Conservation (phyloP, 257 asterid species). For the Solanum chmielewskii region DNA sequence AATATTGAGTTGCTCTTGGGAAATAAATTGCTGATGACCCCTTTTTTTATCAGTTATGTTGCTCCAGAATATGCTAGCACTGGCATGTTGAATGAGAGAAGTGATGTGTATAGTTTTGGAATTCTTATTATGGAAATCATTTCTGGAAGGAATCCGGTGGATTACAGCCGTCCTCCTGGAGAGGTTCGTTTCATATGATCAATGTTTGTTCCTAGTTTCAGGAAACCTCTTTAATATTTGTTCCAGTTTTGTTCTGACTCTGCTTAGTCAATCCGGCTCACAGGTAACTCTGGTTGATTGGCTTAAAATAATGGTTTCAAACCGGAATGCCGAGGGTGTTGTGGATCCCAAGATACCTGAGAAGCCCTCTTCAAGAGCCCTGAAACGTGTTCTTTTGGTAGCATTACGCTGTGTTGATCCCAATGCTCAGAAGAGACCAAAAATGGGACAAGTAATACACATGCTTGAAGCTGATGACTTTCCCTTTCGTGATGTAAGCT, state of each 20-base stretch:
- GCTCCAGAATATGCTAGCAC: conserved; percentile 96
- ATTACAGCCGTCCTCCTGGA: conserved; percentile 72
- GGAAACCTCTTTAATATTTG: background rate
- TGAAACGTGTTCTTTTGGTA: conserved; percentile 76
- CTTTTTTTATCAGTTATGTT: conserved; percentile 44
- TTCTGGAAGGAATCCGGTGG: conserved; percentile 79
- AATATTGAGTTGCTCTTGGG: background rate
- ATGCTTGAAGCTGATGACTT: conserved; percentile 90
- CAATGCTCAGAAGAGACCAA: conserved; percentile 73
- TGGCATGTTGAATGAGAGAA: conserved; percentile 85
- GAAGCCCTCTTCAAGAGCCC: conserved; percentile 69
- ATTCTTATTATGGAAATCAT: conserved; percentile 83
- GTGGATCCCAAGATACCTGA: conserved; percentile 68
- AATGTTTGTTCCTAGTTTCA: background rate
- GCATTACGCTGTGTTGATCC: conserved; percentile 86
- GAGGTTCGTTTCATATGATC: conserved; percentile 35
- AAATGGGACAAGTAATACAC: conserved; percentile 91
- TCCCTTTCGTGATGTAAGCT: conserved; percentile 76
- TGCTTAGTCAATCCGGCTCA: background rate
- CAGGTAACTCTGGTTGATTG: conserved; percentile 84
- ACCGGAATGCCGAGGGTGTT: conserved; percentile 70
- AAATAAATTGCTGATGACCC: background rate
- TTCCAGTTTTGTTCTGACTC: background rate
- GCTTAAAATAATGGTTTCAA: conserved; percentile 87
- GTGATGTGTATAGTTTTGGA: conserved; percentile 86